These are phyloP conservation scores for Hyparrhenia diplandra DNA, from an alignment of 176 grass and related monocot genomes.

Conservation along the genomic window DNA sequence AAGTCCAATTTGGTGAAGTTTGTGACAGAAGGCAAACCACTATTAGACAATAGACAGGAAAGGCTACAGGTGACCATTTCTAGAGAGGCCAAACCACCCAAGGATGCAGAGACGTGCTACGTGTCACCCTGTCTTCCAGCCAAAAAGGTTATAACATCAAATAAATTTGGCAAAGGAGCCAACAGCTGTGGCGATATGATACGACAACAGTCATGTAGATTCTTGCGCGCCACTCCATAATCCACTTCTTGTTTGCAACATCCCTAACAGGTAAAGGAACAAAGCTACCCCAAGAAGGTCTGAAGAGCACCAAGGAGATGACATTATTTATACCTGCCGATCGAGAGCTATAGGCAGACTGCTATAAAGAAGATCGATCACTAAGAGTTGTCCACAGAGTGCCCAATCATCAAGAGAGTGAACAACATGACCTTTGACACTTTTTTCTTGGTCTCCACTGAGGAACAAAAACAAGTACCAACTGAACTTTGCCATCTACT, in stretches of 20 bases:
- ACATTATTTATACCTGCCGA: neutral
- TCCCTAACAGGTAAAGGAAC: too few species aligned
- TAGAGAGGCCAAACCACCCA: slow-evolving; percentile 15
- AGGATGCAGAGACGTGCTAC: neutral
- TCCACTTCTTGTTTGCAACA: slow-evolving; percentile 25
- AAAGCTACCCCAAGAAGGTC: slow-evolving; percentile 16
- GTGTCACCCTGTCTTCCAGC: neutral
- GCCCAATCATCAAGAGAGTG: neutral
- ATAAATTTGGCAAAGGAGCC: slow-evolving; percentile 1
- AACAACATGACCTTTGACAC: neutral
- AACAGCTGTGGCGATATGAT: slow-evolving; percentile 20
- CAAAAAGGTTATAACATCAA: neutral
- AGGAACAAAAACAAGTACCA: neutral
- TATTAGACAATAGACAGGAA: slow-evolving; percentile 14
- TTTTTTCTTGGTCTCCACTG: neutral
- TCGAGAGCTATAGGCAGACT: too few species aligned
- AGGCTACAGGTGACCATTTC: slow-evolving; percentile 32
- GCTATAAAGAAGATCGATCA: slow-evolving; percentile 7
- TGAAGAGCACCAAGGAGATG: neutral
- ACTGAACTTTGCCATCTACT: too few species aligned
- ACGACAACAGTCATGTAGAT: slow-evolving; percentile 20
- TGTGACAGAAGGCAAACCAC: slow-evolving; percentile 10
- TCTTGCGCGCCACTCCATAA: slow-evolving; percentile 31
- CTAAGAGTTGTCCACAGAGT: slow-evolving; percentile 5
- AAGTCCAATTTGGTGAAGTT: slow-evolving; percentile 2